phyloP scores from a whole-genome alignment of 306 rosid genomes.

The Lupinus albus region DNA sequence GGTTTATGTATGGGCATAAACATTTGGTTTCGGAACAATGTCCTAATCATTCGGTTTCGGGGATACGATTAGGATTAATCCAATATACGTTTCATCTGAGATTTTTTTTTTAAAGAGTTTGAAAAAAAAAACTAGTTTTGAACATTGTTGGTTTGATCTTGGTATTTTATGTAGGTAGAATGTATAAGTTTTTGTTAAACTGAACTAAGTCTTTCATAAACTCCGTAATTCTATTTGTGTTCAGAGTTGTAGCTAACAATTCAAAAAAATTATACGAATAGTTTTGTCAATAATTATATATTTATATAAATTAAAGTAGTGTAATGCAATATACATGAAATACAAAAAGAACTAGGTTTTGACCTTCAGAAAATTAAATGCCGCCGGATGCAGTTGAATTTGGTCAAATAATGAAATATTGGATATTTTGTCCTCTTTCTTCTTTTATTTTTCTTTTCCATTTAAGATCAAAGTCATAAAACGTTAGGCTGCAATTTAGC shows the following conservation, averaged over 20 bases:
- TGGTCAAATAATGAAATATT: neutral
- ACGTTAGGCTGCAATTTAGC: no score
- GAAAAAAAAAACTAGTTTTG: slow-evolving; percentile 34
- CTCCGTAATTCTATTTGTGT: slow-evolving; percentile 3
- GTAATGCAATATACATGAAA: slow-evolving; percentile 24
- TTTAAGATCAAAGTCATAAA: no score
- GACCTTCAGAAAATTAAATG: slow-evolving; percentile 29
- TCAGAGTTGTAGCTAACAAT: slow-evolving; percentile 2
- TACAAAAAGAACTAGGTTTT: slow-evolving; percentile 9
- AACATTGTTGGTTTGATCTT: slow-evolving; percentile 2
- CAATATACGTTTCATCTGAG: slow-evolving; percentile 28
- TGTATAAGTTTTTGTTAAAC: slow-evolving; percentile 16
- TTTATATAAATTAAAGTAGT: neutral
- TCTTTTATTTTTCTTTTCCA: no score
- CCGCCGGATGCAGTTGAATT: slow-evolving; percentile 5
- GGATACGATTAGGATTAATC: no score
- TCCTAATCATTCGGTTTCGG: no score
- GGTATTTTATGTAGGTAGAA: neutral
- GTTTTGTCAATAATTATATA: neutral
- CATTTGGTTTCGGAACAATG: no score
- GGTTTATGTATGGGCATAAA: no score
- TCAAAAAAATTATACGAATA: slow-evolving; percentile 30
- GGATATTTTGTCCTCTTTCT: neutral
- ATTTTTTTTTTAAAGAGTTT: slow-evolving; percentile 20
- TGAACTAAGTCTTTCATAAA: slow-evolving; percentile 2